Percentiles rank a stretch among this genome's conserved stretches.
These are phyloP conservation scores for Monosporascus sp. DNA, from an alignment of 2,329 filamentous ascomycete species.

Conservation along the genomic window DNA sequence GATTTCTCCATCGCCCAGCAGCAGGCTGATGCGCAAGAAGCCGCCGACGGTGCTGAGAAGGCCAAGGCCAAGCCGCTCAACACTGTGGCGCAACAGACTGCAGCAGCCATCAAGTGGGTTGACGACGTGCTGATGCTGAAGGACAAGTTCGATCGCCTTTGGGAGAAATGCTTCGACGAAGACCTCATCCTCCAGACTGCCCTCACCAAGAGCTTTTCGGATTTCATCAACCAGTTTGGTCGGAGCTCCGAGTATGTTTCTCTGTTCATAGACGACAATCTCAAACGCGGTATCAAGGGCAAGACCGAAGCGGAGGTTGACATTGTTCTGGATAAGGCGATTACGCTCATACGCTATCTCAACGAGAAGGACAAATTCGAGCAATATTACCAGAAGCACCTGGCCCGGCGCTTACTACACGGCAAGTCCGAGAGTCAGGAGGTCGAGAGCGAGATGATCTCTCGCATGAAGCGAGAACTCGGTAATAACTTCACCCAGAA, in stretches of 20 bases:
- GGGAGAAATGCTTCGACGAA: conserved; percentile 63
- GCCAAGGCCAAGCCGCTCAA: conserved; percentile 45
- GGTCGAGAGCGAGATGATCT: conserved; percentile 92
- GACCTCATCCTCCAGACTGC: conserved; percentile 77
- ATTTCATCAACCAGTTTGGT: conserved; percentile 88
- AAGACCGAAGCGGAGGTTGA: conserved; percentile 90
- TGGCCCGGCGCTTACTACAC: conserved; percentile 80
- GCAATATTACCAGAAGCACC: conserved; percentile 95
- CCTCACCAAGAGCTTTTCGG: conserved; percentile 79
- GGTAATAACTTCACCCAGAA: conserved; percentile 91
- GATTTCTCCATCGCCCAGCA: conserved; percentile 40
- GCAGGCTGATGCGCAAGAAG: conserved; percentile 27
- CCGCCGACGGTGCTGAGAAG: conserved; percentile 45
- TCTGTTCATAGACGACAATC: conserved; percentile 91
- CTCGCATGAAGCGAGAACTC: conserved; percentile 93
- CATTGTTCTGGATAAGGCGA: conserved; percentile 78
- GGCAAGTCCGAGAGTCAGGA: conserved; percentile 87
- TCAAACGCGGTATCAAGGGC: conserved; percentile 89
- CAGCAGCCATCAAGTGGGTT: conserved; percentile 89
- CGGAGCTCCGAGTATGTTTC: conserved; percentile 90
- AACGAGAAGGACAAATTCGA: conserved; percentile 93
- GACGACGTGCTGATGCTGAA: conserved; percentile 84
- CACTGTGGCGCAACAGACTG: conserved; percentile 71
- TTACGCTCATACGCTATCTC: conserved; percentile 80
- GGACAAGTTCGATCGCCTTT: conserved; percentile 81